Base-by-base conservation (phyloP, 352 stramenopile genomes). In the Globisporangium parvum region DNA sequence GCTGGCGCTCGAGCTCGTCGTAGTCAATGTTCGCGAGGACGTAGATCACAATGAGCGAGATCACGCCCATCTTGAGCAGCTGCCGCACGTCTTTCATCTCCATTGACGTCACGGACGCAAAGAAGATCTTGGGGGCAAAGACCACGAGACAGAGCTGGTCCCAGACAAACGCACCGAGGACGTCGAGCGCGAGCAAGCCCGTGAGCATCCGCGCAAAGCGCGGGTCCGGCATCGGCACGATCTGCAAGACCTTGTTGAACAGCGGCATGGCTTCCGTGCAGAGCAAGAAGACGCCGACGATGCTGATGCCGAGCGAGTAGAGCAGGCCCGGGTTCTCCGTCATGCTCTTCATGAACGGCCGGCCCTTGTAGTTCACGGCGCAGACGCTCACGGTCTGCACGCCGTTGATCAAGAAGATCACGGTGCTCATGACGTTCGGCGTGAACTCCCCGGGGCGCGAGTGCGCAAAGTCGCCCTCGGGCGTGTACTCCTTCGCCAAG, bases 321-420 rank as follows among this genome's bases (percentile, higher is more conserved):
- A 99, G 77, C n/a, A 99, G 63, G n/a, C 92, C 69, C 12, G 91
- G 91, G 69, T 99, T 99, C 51, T 99, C 91, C 31, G 71, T 88
- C 69, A 99, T 92, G 57, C 87, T 93, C 77, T 99, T 96, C 91
- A 99, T 98, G 81, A 99, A 99, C 44, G 97, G 97, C 53, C 93
- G 83, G 18, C 97, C 97, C 71, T 96, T 91, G 85, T 99, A 99
- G 77, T 99, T 99, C 18, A 98, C 93, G 1, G 91, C 80, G 63
- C 98, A 99, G n/a, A 98, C 98, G 67, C 97, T 99, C n/a, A 98
- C 83, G 0, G 83, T 93, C 65, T 95, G 86, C 52, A 98, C 73
- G 37, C 90, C 81, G 60, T 91, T 98, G 40, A 99, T 75, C 17
- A 99, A 70, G 77, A 99, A 99, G 48, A 98, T 97, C 24, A 97